phyloP scores from a whole-genome alignment of 2,329 filamentous ascomycete genomes.

The Alternaria sp. region DNA sequence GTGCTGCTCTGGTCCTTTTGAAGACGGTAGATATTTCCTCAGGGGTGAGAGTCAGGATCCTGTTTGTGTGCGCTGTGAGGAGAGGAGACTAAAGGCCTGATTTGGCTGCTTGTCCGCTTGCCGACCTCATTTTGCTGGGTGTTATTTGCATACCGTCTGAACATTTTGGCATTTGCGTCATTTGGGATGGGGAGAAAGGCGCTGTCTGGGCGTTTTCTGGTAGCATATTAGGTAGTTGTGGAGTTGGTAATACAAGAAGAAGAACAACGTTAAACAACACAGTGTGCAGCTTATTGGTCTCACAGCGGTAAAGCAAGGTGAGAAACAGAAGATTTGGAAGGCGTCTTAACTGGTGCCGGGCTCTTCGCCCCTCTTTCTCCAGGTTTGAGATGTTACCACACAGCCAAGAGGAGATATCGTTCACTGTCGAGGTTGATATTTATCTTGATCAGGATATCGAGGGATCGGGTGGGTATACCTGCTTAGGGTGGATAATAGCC shows the following conservation, averaged over 20 bases:
- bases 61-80: slow-evolving; percentile 70
- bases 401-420: not conserved
- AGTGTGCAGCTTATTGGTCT: not conserved
- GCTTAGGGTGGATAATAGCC: too few species aligned
- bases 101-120: not conserved
- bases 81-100: slow-evolving; percentile 68
- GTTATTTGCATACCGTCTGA: not conserved
- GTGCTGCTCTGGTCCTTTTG: slow-evolving; percentile 68
- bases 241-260: not conserved
- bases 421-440: too few species aligned
- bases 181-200: slow-evolving; percentile 1
- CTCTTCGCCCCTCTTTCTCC: not conserved
- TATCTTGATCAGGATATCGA: too few species aligned
- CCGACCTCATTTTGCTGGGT: not conserved
- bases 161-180: not conserved
- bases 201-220: slow-evolving; percentile 10
- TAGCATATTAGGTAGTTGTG: not conserved
- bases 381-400: not conserved
- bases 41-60: slow-evolving; percentile 66
- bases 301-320: not conserved
- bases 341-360: not conserved
- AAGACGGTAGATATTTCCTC: slow-evolving; percentile 70
- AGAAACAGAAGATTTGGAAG: not conserved
- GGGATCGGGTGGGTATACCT: too few species aligned
- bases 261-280: not conserved